Conservation (phyloP, 1,139 yeast genomes). For the Yamadazyma dushanensis region DNA sequence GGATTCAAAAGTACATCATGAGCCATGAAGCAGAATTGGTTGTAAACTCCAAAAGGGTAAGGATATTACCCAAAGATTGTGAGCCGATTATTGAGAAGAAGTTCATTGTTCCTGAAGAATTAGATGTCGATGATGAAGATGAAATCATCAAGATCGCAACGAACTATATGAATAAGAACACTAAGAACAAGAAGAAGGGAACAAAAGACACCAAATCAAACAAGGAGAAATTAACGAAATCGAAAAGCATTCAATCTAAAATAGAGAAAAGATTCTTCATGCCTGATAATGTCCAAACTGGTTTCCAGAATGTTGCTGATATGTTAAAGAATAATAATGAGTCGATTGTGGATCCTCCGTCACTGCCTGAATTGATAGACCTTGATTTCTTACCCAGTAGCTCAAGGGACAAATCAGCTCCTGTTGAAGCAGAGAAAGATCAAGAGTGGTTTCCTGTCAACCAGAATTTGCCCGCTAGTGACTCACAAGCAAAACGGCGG, state of each 20-base stretch:
- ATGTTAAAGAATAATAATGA: slow-evolving; percentile 39
- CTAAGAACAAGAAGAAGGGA: slow-evolving; percentile 14
- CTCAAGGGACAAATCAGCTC: background rate
- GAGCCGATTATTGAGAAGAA: slow-evolving; percentile 58
- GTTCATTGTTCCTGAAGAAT: slow-evolving; percentile 68
- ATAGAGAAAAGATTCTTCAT: slow-evolving; percentile 54
- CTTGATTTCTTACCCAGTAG: slow-evolving; percentile 3
- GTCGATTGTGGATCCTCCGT: slow-evolving; percentile 10
- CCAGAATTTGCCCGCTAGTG: no score
- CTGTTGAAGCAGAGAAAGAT: no score
- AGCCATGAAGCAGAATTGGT: slow-evolving; percentile 38
- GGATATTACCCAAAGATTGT: slow-evolving; percentile 63
- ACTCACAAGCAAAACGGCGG: no score
- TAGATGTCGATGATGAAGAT: slow-evolving; percentile 60
- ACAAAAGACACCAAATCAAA: slow-evolving; percentile 19
- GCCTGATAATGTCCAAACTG: slow-evolving; percentile 78
- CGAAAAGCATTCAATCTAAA: slow-evolving; percentile 16
- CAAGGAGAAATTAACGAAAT: slow-evolving; percentile 11
- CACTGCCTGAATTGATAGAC: slow-evolving; percentile 12
- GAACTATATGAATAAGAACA: slow-evolving; percentile 36
- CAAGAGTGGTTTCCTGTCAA: no score
- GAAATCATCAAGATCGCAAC: slow-evolving; percentile 68
- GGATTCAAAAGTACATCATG: slow-evolving; percentile 67
- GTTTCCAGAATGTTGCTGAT: slow-evolving; percentile 60
- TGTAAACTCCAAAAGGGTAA: slow-evolving; percentile 46